phyloP scores from a whole-genome alignment of 306 rosid genomes.

The Pueraria montana region DNA sequence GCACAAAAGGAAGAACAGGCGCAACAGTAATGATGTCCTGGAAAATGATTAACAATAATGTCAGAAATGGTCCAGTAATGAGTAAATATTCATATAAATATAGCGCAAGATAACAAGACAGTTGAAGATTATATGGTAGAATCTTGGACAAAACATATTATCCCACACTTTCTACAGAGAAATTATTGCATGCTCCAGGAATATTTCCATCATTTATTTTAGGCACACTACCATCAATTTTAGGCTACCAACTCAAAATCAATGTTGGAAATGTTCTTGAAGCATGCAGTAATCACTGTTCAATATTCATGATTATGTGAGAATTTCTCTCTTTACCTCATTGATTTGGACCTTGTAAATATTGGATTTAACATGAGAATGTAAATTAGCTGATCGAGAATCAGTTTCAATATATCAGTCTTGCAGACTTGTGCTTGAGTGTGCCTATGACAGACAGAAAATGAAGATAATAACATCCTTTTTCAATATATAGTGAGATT shows the following conservation, averaged over 20 bases:
- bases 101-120: constrained; percentile 14
- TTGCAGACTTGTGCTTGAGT: constrained; percentile 8
- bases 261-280: neutral
- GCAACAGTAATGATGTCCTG: constrained; percentile 35
- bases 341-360: neutral
- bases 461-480: neutral
- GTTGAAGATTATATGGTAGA: neutral
- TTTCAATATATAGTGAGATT: constrained; percentile 12
- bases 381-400: constrained; percentile 16
- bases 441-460: neutral
- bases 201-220: neutral
- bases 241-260: neutral
- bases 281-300: neutral
- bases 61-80: constrained; percentile 38
- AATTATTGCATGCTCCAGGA: neutral
- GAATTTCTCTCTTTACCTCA: neutral
- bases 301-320: neutral
- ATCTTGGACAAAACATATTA: neutral
- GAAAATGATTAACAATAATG: constrained; percentile 4
- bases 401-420: neutral
- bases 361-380: neutral
- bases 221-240: neutral
- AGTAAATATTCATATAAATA: constrained; percentile 5
- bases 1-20: constrained; percentile 22
- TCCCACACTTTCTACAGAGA: neutral